Conservation (phyloP, 768 basidiomycete genomes). For the Nidularia sp. region DNA sequence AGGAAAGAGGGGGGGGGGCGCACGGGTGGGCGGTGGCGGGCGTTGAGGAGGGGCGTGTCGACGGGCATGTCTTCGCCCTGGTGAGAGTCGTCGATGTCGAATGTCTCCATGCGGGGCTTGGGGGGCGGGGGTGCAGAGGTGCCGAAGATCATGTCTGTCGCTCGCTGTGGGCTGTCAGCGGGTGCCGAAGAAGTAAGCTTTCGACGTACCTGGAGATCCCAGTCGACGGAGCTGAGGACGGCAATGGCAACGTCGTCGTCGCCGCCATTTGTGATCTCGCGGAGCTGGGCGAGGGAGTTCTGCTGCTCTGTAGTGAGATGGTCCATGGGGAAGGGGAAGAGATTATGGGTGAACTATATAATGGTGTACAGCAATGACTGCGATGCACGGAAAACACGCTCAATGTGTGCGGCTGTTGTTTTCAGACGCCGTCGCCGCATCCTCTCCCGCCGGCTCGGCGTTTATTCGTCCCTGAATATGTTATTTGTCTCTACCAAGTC, state of each 20-base stretch:
- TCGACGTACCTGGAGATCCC: conserved; percentile 63
- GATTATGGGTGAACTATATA: too few species aligned
- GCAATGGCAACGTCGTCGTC: conserved; percentile 60
- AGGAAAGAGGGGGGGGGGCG: conserved; percentile 6
- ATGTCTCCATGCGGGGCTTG: conserved; percentile 23
- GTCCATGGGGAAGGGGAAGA: conserved; percentile 5
- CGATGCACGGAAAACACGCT: too few species aligned
- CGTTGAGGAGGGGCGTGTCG: conserved; percentile 6
- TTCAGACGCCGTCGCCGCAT: too few species aligned
- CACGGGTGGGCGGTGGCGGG: conserved; percentile 6
- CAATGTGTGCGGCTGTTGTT: too few species aligned
- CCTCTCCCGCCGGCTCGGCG: too few species aligned
- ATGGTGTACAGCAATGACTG: too few species aligned
- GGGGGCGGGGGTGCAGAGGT: conserved; percentile 8
- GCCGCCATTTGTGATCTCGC: conserved; percentile 53
- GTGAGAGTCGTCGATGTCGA: conserved; percentile 50
- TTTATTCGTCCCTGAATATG: too few species aligned
- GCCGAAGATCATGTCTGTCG: conserved; percentile 57
- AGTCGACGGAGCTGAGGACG: conserved; percentile 58
- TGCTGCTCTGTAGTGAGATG: conserved; percentile 19
- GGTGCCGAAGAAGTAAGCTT: too few species aligned
- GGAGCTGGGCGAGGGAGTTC: conserved; percentile 40
- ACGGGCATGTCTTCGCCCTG: conserved; percentile 9
- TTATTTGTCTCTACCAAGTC: too few species aligned
- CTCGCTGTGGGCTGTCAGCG: conserved; percentile 31